Percentiles rank a stretch among this genome's conserved stretches.
phyloP scores from a whole-genome alignment of 108 stramenopile species.

The Skeletonema marinoi region DNA sequence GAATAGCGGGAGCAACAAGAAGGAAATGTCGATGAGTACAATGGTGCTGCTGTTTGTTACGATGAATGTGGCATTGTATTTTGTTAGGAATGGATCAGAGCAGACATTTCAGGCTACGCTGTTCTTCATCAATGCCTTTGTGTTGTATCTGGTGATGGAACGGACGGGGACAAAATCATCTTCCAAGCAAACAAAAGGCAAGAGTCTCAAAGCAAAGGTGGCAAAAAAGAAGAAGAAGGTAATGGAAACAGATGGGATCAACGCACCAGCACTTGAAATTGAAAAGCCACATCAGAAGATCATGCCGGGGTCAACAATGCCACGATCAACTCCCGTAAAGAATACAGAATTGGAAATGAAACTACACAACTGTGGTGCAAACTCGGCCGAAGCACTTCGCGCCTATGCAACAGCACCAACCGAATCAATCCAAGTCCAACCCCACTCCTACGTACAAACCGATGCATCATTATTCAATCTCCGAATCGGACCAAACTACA shows the following conservation, averaged over 20 bases:
- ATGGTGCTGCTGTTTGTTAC: constrained; percentile 24
- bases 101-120: constrained; percentile 25
- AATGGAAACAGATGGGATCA: neutral
- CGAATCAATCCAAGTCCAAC: constrained; percentile 12
- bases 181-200: neutral
- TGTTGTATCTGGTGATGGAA: constrained; percentile 30
- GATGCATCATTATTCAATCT: constrained; percentile 39
- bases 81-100: constrained; percentile 47
- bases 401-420: constrained; percentile 18
- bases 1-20: constrained; percentile 2
- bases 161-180: neutral
- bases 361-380: constrained; percentile 1
- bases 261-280: neutral
- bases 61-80: constrained; percentile 32
- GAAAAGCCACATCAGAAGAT: constrained; percentile 6
- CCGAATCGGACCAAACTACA: constrained; percentile 55
- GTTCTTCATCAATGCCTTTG: constrained; percentile 39
- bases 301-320: constrained; percentile 37
- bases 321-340: constrained; percentile 20
- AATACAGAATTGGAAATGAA: constrained; percentile 20
- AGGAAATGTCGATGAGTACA: constrained; percentile 8
- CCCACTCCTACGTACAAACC: constrained; percentile 30
- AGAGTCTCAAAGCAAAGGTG: constrained; percentile 32
- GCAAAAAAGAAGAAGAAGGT: constrained; percentile 22
- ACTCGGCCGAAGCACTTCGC: constrained; percentile 23